A percentile compares a stretch with the other conserved stretches of the same genome.
Conservation (phyloP, 306 rosid genomes). For the Elaeagnus macrophylla region DNA sequence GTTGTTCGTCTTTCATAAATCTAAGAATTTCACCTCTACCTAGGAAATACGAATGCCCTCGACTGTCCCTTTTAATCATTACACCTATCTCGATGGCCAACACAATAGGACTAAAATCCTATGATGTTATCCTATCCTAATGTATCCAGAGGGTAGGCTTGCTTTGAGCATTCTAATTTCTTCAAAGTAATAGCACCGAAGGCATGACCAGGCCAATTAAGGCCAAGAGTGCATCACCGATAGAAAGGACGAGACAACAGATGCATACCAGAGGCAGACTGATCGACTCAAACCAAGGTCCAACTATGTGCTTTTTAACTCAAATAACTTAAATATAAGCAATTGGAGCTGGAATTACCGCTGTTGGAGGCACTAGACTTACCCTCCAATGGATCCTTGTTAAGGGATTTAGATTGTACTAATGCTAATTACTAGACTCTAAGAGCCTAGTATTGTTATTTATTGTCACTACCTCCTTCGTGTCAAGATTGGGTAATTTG, state of each 20-base stretch:
- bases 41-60: no score
- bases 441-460: slow-evolving; percentile 9
- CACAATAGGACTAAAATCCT: no score
- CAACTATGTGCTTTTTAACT: slow-evolving; percentile 22
- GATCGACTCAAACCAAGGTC: slow-evolving; percentile 17
- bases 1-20: no score
- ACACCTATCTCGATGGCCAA: no score
- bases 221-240: background rate
- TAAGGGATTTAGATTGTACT: slow-evolving; percentile 22
- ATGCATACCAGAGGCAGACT: background rate
- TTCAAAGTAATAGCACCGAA: no score
- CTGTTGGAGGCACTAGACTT: slow-evolving; percentile 15
- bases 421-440: slow-evolving; percentile 11
- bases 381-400: slow-evolving; percentile 22
- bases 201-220: no score
- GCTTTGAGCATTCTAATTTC: no score
- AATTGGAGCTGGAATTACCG: slow-evolving; percentile 21
- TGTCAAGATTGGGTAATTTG: slow-evolving; percentile 19
- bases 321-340: slow-evolving; percentile 18
- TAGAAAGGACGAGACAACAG: background rate
- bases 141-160: no score
- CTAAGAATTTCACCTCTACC: no score
- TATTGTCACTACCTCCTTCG: slow-evolving; percentile 16
- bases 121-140: no score
- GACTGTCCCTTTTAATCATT: no score